Percentiles rank a stretch among this genome's conserved stretches.
Evolutionary conservation across 1,139 yeast genomes (phyloP).

Genomic region (Zygosaccharomyces sapae): DNA sequence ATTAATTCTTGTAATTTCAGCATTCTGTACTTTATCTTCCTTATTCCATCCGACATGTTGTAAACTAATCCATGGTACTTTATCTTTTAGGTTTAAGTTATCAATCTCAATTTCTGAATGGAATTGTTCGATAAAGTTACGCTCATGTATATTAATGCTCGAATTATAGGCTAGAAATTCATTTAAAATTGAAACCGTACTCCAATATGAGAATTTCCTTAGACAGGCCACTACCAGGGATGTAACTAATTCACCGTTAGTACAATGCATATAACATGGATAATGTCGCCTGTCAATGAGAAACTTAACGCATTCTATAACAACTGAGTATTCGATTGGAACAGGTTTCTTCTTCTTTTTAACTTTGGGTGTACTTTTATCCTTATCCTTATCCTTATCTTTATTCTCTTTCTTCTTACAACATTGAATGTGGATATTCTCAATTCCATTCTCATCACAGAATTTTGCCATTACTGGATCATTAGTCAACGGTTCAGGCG

Average conservation of each 20-base stretch:
- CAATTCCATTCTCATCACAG: constrained; percentile 48
- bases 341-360: constrained; percentile 77
- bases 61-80: constrained; percentile 32
- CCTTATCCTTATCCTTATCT: constrained; percentile 27
- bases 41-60: constrained; percentile 16
- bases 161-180: constrained; percentile 78
- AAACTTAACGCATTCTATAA: constrained; percentile 54
- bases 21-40: constrained; percentile 6
- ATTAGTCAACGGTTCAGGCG: constrained; percentile 64
- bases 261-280: constrained; percentile 81
- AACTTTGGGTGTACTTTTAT: constrained; percentile 39
- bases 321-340: constrained; percentile 66
- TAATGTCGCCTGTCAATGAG: constrained; percentile 56
- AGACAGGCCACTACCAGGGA: constrained; percentile 81
- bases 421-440: constrained; percentile 61
- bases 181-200: constrained; percentile 78
- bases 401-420: constrained; percentile 41
- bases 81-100: constrained; percentile 27
- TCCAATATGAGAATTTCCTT: constrained; percentile 83
- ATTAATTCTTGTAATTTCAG: constrained; percentile 18
- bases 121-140: constrained; percentile 78
- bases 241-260: constrained; percentile 86
- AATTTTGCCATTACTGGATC: constrained; percentile 24
- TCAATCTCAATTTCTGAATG: constrained; percentile 55
- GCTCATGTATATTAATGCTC: constrained; percentile 76